Conservation (phyloP, 176 grass and related monocot species). For the Aegilops sharonensis region DNA sequence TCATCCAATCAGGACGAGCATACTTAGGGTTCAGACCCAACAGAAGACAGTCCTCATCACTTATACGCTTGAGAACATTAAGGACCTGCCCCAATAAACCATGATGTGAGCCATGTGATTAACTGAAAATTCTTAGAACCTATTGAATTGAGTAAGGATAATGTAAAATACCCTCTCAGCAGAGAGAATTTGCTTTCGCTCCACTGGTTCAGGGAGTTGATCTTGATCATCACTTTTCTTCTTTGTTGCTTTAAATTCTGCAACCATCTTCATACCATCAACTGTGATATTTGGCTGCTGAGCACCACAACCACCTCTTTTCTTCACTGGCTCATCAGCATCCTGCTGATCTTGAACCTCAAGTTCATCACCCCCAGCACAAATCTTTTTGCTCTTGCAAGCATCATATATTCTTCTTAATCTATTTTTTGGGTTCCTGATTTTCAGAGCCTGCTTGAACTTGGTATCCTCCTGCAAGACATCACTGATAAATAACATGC, state of each 20-base stretch:
- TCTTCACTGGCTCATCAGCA: constrained; percentile 74
- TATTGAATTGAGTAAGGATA: neutral
- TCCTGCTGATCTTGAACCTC: constrained; percentile 83
- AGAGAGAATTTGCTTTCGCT: constrained; percentile 91
- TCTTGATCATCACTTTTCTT: constrained; percentile 91
- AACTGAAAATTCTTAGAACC: constrained; percentile 16
- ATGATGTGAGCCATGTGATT: constrained; percentile 13
- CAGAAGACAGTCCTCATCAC: constrained; percentile 88
- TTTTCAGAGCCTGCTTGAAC: constrained; percentile 99
- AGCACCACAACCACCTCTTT: constrained; percentile 89
- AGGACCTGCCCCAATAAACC: constrained; percentile 59
- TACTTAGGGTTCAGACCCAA: constrained; percentile 87
- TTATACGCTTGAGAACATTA: constrained; percentile 95
- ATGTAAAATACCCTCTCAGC: constrained; percentile 75
- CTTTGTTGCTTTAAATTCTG: constrained; percentile 89
- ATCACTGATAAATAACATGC: constrained; percentile 13
- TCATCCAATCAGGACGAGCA: constrained; percentile 99
- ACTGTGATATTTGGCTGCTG: constrained; percentile 98
- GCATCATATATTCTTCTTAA: constrained; percentile 97
- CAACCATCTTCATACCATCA: constrained; percentile 99
- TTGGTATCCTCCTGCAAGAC: constrained; percentile 69
- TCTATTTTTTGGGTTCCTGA: constrained; percentile 84
- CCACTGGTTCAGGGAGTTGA: constrained; percentile 92
- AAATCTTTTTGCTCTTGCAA: constrained; percentile 94
- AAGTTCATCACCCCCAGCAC: constrained; percentile 84